phyloP scores from a whole-genome alignment of 1,284 basidiomycete species.

The Sanghuangporus sanghuang region DNA sequence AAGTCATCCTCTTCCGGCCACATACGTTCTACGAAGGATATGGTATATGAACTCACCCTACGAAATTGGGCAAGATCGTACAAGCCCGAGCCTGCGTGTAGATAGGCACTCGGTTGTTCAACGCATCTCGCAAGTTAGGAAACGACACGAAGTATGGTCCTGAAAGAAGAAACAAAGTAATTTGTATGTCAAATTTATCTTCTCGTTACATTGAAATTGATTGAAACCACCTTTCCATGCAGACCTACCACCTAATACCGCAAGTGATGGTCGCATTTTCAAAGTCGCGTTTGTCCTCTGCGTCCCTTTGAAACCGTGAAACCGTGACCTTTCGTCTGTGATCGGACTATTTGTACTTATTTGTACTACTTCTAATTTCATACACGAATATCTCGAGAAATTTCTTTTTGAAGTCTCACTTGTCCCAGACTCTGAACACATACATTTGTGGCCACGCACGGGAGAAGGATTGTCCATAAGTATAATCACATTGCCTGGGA shows the following conservation, averaged over 20 bases:
- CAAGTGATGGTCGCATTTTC: conserved; percentile 27
- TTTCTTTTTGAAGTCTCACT: too few relatives aligned
- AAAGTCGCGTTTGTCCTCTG: neutral
- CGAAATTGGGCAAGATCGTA: conserved; percentile 93
- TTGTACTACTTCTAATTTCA: neutral
- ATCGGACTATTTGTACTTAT: neutral
- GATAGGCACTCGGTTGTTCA: conserved; percentile 82
- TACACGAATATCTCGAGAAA: too few relatives aligned
- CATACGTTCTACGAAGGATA: neutral
- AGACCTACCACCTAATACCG: conserved; percentile 27
- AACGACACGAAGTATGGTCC: conserved; percentile 96
- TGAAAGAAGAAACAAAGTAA: conserved; percentile 30
- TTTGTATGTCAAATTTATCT: neutral
- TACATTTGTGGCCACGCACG: too few relatives aligned
- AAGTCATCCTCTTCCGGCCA: neutral
- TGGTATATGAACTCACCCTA: conserved; percentile 55
- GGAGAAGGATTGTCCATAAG: too few relatives aligned
- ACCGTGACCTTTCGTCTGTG: neutral
- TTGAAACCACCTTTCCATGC: conserved; percentile 30
- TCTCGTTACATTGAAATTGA: neutral
- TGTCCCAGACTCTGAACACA: too few relatives aligned
- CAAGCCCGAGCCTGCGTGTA: conserved; percentile 87
- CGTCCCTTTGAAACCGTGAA: neutral
- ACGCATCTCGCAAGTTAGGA: conserved; percentile 81
- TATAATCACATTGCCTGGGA: too few relatives aligned